Base-by-base conservation (phyloP, 1,284 basidiomycete genomes). In the Xerocomus nothofagi region DNA sequence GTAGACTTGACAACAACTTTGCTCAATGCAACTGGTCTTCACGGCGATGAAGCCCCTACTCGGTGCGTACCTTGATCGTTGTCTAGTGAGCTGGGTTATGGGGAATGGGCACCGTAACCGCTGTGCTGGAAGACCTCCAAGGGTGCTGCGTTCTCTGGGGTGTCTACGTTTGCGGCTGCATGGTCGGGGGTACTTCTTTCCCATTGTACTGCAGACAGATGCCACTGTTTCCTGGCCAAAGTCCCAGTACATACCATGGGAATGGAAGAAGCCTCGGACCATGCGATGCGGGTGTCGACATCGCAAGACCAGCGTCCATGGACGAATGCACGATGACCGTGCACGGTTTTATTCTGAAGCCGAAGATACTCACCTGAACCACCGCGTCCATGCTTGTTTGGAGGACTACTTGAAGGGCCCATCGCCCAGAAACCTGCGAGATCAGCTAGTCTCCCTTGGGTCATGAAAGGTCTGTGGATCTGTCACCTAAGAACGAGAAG, bases 201-300 rank as follows among this genome's bases (percentile, higher is more conserved):
- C 66, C 67, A 69, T 71, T 65, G 63, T 69, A 69, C 65, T 66
- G 67, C 53, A 54, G 63, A 44, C 52, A 47, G 47, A 65, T 31
- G 57, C 67, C 61, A 68, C 62, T 58, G 45, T 63, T 61, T 57
- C 56, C 56, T 62, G 58, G 67, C 56, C 50, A 39, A 57, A 48
- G 54, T 54, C 55, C 58, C 54, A 68, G 72, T 71, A 70, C 71
- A 73, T 72, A 70, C 71, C 71, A 71, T 72, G 70, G 70, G 70
- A 72, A 72, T 73, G 72, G 69, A 73, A 73, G 71, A 72, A 60
- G 68, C 61, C 65, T 62, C 62, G 58, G 71, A 69, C 68, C 71
- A 72, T 72, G 63, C 52, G 43, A 55, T 45, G 68, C 51, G 48
- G 53, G 26, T 66, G 65, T 53, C 30, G 53, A 34, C 57, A 61